Evolutionary conservation across 768 basidiomycete species (phyloP), one percentile per base, ranked within the genome.

Genomic region (Naganishia vishniacii): DNA sequence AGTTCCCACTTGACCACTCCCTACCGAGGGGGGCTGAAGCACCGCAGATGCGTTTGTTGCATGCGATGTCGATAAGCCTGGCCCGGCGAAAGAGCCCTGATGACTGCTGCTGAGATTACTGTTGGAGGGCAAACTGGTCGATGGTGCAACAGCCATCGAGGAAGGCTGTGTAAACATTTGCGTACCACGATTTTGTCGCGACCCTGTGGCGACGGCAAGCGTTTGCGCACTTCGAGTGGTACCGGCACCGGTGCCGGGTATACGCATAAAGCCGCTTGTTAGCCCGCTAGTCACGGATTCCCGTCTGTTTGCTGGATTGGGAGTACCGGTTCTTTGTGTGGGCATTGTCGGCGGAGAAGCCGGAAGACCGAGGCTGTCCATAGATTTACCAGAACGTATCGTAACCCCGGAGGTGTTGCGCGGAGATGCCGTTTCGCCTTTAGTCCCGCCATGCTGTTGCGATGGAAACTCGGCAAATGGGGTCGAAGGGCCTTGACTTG

Each of bases 121-220:
- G 23, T 56, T 56, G 53, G 53, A 56, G 12, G 53, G 53, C 53
- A 56, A 7, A 20, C 53, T 56, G 4, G 53, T 56, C 53, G 53
- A 56, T 1, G 53, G 53, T 12, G 53, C 53, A 13, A 56, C 53
- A 40, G 53, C 53, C 37, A 56, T 56, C 37, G 53, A 56, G 20
- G 53, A 56, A 8, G 53, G 53, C 37, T 56, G 53, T 25, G 37
- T 56, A 37, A 37, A 56, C 20, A 37, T 37, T 5, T 53, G 31
- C 4, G 49, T 28, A 13, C 25, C 28, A 16, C 40, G 53, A 56
- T 56, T 56, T 18, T 34, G 23, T 3, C 53, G 53, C 3, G n/a
- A 23, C 18, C 40, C 53, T 3, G 34, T 23, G 1, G 34, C 15
- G 12, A 23, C 34, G 8, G 34, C 53, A n/a, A 40, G 32, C 23